Conservation (phyloP, 495 filamentous ascomycete species). For the Neurospora sp. region DNA sequence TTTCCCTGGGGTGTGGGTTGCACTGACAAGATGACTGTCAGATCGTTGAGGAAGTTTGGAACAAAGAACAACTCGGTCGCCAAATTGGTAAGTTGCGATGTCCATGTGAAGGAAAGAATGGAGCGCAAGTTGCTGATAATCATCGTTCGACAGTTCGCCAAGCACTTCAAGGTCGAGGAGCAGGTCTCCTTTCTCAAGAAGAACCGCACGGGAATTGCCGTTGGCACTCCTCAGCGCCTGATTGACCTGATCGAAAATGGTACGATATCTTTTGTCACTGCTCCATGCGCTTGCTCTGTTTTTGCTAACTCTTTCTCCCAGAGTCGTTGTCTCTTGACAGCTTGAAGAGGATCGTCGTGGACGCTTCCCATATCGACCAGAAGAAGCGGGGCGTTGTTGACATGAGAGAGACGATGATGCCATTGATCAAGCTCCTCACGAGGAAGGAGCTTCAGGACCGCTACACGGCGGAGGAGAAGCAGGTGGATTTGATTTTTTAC, state of each 20-base stretch:
- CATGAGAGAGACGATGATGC: slow-evolving; percentile 78
- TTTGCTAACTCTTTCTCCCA: slow-evolving; percentile 24
- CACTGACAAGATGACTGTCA: slow-evolving; percentile 18
- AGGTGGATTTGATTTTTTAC: slow-evolving; percentile 52
- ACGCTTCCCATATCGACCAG: slow-evolving; percentile 80
- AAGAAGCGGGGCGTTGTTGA: slow-evolving; percentile 90
- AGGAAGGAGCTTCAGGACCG: slow-evolving; percentile 57
- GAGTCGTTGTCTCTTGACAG: slow-evolving; percentile 57
- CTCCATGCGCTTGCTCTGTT: not conserved
- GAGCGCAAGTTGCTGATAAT: not conserved
- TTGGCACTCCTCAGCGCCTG: slow-evolving; percentile 77
- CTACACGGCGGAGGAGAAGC: slow-evolving; percentile 43
- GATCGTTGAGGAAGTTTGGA: slow-evolving; percentile 66
- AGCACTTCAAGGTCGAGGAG: slow-evolving; percentile 92
- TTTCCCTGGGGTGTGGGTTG: not conserved
- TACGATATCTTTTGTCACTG: slow-evolving; percentile 22
- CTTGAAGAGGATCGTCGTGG: slow-evolving; percentile 72
- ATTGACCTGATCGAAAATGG: slow-evolving; percentile 73
- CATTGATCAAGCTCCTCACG: slow-evolving; percentile 59
- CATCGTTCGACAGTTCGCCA: slow-evolving; percentile 54
- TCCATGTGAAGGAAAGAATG: not conserved
- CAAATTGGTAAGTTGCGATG: slow-evolving; percentile 49
- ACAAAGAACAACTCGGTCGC: slow-evolving; percentile 65
- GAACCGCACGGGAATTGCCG: slow-evolving; percentile 66
- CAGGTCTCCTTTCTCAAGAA: slow-evolving; percentile 66